A percentile compares a stretch with the other conserved stretches of the same genome.
phyloP scores from a whole-genome alignment of 2,329 filamentous ascomycete species.

The Fusarium staphyleae region DNA sequence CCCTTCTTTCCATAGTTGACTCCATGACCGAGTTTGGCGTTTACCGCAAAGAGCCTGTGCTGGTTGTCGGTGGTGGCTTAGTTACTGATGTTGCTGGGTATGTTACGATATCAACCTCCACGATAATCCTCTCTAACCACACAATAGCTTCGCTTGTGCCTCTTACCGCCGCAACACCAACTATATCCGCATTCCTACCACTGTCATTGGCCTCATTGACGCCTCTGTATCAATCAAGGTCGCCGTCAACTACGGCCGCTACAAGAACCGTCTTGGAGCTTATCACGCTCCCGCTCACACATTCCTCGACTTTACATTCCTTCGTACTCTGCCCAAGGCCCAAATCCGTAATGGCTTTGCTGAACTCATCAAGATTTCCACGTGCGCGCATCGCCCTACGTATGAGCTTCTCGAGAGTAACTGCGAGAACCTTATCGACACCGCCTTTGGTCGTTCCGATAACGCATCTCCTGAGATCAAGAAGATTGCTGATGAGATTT shows the following conservation, averaged over 20 bases:
- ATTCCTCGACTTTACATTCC: slow-evolving; percentile 76
- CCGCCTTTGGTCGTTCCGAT: slow-evolving; percentile 69
- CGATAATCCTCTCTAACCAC: slow-evolving; percentile 24
- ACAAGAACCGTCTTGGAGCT: slow-evolving; percentile 77
- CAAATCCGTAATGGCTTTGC: slow-evolving; percentile 78
- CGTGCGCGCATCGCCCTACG: slow-evolving; percentile 70
- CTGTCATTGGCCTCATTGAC: slow-evolving; percentile 77
- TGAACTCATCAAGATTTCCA: slow-evolving; percentile 78
- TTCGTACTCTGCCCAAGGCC: slow-evolving; percentile 70
- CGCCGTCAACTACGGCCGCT: slow-evolving; percentile 78
- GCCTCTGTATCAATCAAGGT: slow-evolving; percentile 80
- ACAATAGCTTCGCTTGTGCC: slow-evolving; percentile 69
- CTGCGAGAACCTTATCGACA: slow-evolving; percentile 71
- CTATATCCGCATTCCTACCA: slow-evolving; percentile 76
- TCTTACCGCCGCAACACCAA: slow-evolving; percentile 76
- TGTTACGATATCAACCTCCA: slow-evolving; percentile 45
- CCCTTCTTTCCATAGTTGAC: slow-evolving; percentile 72
- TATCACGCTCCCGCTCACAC: slow-evolving; percentile 77
- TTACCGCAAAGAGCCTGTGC: slow-evolving; percentile 71
- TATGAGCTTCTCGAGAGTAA: slow-evolving; percentile 73
- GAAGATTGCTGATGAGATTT: slow-evolving; percentile 70
- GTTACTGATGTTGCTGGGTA: slow-evolving; percentile 79
- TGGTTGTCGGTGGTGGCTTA: slow-evolving; percentile 72
- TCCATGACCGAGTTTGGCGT: slow-evolving; percentile 78
- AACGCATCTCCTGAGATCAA: slow-evolving; percentile 62